Conservation (phyloP, 768 basidiomycete species). For the Omphalotus guepiniiformis region DNA sequence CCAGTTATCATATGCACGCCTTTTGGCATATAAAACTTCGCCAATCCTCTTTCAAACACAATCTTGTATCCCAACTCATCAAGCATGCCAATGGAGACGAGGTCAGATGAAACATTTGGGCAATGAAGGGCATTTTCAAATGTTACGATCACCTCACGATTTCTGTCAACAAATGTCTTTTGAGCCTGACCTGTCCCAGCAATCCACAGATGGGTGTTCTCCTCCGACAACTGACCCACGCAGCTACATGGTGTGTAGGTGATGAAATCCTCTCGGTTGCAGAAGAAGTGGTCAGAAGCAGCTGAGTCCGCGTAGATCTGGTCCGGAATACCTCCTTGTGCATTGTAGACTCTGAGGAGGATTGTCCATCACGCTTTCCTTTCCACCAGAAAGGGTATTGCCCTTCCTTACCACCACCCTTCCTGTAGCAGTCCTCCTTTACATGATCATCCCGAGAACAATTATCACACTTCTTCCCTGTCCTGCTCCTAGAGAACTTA, state of each 20-base stretch:
- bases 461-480: background rate
- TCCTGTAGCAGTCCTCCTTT: background rate
- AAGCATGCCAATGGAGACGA: slow-evolving; percentile 16
- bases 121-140: slow-evolving; percentile 9
- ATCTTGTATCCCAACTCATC: slow-evolving; percentile 7
- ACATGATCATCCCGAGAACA: background rate
- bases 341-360: too few species aligned
- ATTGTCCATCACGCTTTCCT: background rate
- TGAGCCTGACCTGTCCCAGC: slow-evolving; percentile 18
- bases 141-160: slow-evolving; percentile 2
- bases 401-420: background rate
- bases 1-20: too few species aligned
- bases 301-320: slow-evolving; percentile 6
- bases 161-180: slow-evolving; percentile 13
- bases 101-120: slow-evolving; percentile 2
- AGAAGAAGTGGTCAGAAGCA: slow-evolving; percentile 8
- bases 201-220: slow-evolving; percentile 16
- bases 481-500: background rate
- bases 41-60: slow-evolving; percentile 4
- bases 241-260: slow-evolving; percentile 8
- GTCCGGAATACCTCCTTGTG: too few species aligned
- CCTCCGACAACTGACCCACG: slow-evolving; percentile 16
- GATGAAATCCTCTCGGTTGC: slow-evolving; percentile 1
- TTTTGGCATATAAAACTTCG: background rate
- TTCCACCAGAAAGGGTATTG: background rate